These are phyloP conservation scores for Backusella tarrabulga DNA, from an alignment of 192 early-diverging fungal species.

Conservation along the genomic window DNA sequence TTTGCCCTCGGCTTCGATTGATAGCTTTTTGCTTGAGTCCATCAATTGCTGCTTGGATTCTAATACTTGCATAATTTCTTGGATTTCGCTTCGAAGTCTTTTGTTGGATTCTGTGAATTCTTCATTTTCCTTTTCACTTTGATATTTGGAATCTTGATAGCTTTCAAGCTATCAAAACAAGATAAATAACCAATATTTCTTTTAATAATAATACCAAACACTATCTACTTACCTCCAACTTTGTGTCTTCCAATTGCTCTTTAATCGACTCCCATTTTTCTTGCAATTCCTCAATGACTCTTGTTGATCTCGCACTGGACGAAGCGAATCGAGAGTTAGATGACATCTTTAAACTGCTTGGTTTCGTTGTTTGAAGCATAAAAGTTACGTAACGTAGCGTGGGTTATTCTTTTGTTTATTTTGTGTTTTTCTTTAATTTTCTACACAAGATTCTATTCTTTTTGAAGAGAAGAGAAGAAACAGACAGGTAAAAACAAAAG, in stretches of 20 bases:
- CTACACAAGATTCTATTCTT: neutral
- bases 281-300: slow-evolving; percentile 4
- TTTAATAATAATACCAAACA: neutral
- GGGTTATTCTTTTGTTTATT: neutral
- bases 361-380: neutral
- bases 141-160: neutral
- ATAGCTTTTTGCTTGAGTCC: neutral
- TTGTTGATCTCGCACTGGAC: slow-evolving; percentile 3
- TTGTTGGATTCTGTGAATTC: neutral
- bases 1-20: slow-evolving; percentile 43
- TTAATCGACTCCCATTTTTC: neutral
- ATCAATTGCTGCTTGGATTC: neutral
- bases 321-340: neutral
- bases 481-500: neutral
- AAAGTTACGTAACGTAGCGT: neutral
- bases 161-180: neutral
- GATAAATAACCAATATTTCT: neutral
- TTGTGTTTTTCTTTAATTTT: neutral
- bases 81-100: neutral
- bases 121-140: slow-evolving; percentile 5
- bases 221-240: neutral
- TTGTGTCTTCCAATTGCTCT: neutral
- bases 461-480: neutral
- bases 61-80: neutral
- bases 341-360: slow-evolving; percentile 10